Percentiles rank a stretch among this genome's conserved stretches.
phyloP scores from a whole-genome alignment of 768 basidiomycete species.

The Strobilomyces dryophilus region DNA sequence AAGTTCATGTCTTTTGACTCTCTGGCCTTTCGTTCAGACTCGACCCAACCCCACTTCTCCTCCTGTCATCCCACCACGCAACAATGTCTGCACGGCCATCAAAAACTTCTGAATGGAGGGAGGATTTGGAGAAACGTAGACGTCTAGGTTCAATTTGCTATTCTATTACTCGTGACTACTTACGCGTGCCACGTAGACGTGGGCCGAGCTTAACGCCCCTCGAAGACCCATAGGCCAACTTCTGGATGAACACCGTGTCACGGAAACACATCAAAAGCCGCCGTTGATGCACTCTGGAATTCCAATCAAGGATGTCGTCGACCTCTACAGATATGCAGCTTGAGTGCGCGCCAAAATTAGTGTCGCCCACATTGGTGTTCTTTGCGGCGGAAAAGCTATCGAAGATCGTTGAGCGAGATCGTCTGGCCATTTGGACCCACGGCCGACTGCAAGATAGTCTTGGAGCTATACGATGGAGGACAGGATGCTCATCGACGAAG shows the following conservation, averaged over 20 bases:
- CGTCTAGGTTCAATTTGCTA: background rate
- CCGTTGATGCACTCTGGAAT: background rate
- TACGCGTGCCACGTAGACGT: background rate
- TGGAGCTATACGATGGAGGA: background rate
- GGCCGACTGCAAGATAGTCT: background rate
- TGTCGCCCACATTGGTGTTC: background rate
- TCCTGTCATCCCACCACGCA: no score
- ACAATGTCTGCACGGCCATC: background rate
- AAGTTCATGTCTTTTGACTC: no score
- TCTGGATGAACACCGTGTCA: background rate
- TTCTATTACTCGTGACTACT: background rate
- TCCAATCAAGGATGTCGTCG: background rate
- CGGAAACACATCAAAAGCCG: background rate
- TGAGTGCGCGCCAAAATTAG: background rate
- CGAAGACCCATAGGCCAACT: background rate
- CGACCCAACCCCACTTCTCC: no score
- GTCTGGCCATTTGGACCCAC: background rate
- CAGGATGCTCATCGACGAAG: background rate
- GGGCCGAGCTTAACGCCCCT: background rate
- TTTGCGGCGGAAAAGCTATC: background rate
- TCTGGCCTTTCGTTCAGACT: no score
- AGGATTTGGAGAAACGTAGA: background rate
- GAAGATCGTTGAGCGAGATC: background rate
- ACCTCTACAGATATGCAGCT: background rate
- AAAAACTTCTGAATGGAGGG: background rate